phyloP scores from a whole-genome alignment of 2,329 filamentous ascomycete species.

The Beauveria brongniartii region DNA sequence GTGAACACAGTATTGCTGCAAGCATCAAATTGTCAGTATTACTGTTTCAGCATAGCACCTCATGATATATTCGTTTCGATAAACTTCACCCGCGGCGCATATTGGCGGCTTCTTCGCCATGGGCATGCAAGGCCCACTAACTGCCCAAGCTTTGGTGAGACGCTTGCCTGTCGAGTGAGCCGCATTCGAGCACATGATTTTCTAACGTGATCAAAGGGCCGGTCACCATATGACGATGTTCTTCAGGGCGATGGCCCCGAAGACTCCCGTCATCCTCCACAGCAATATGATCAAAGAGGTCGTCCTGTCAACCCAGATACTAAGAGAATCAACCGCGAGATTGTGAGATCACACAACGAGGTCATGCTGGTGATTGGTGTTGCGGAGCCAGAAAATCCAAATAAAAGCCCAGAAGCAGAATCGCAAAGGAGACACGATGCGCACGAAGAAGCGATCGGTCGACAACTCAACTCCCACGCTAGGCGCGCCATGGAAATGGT shows the following conservation, averaged over 20 bases:
- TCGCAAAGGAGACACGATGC: constrained; percentile 34
- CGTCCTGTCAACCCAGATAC: constrained; percentile 48
- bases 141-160: constrained; percentile 47
- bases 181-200: not conserved
- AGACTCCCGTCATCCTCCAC: constrained; percentile 23
- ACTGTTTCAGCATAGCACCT: not conserved
- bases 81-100: not conserved
- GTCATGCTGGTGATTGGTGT: constrained; percentile 57
- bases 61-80: not conserved
- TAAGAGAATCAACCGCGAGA: constrained; percentile 45
- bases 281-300: constrained; percentile 47
- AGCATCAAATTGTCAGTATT: constrained; percentile 2
- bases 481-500: constrained; percentile 30
- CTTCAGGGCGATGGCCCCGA: constrained; percentile 37
- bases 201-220: constrained; percentile 33
- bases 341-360: constrained; percentile 54
- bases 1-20: constrained; percentile 8
- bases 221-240: constrained; percentile 53
- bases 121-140: constrained; percentile 48
- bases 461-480: constrained; percentile 27
- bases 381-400: constrained; percentile 46
- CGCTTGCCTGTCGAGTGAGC: not conserved
- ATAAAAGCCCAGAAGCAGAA: constrained; percentile 31
- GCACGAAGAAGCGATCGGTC: constrained; percentile 41
- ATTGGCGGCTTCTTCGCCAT: constrained; percentile 23